Conservation (phyloP, 1,284 basidiomycete species). For the Rhodotorula sp. region DNA sequence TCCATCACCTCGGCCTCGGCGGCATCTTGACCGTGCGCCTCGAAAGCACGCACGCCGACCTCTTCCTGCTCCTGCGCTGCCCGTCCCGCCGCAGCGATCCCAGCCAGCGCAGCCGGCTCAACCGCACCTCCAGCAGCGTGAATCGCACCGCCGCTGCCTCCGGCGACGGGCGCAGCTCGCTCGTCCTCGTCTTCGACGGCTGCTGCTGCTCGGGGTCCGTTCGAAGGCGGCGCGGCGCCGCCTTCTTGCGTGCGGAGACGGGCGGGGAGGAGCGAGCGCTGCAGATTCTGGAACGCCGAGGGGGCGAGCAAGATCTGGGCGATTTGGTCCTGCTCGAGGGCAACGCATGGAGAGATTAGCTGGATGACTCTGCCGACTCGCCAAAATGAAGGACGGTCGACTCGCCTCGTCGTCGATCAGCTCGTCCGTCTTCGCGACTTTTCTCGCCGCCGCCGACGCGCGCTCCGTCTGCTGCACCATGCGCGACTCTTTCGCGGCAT, state of each 20-base stretch:
- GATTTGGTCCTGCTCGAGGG: slow-evolving; percentile 28
- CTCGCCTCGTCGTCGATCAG: slow-evolving; percentile 32
- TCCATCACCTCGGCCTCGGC: background rate
- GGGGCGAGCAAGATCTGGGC: slow-evolving; percentile 23
- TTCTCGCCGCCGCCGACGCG: slow-evolving; percentile 1
- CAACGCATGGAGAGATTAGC: background rate
- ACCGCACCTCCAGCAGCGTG: background rate
- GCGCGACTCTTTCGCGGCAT: slow-evolving; percentile 11
- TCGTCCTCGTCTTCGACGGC: background rate
- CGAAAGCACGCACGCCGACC: background rate
- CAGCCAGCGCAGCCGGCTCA: background rate
- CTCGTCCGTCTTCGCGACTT: slow-evolving; percentile 11
- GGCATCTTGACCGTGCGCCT: background rate
- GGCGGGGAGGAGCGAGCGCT: slow-evolving; percentile 25
- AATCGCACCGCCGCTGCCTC: background rate
- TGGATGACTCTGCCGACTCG: too few relatives aligned
- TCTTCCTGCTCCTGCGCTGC: background rate
- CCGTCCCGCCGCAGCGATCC: slow-evolving; percentile 1
- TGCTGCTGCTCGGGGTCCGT: background rate
- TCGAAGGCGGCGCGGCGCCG: too few relatives aligned
- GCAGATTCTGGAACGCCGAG: slow-evolving; percentile 24
- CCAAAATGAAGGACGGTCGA: background rate
- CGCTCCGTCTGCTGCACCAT: slow-evolving; percentile 14
- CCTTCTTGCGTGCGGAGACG: slow-evolving; percentile 1
- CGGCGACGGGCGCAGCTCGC: background rate